Conservation (phyloP, 164 flowering plant genomes). For the Santalum album region DNA sequence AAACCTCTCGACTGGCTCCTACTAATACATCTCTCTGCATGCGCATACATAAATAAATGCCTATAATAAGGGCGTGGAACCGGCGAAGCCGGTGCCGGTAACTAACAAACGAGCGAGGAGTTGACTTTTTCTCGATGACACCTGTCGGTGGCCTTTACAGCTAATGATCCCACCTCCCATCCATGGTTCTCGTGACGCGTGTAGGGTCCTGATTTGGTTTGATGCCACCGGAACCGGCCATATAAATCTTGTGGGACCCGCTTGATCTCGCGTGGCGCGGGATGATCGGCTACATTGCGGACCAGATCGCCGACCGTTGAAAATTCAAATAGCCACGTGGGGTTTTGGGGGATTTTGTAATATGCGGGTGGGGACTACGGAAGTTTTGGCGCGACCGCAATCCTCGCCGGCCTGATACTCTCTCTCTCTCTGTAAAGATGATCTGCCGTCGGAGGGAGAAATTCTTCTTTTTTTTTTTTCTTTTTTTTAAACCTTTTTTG, state of each 20-base stretch:
- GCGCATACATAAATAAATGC: slow-evolving; percentile 7
- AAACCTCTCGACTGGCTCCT: neutral
- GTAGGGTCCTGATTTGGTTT: slow-evolving; percentile 4
- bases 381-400: too few species aligned
- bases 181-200: slow-evolving; percentile 5
- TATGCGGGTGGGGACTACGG: neutral
- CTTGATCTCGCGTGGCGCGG: neutral
- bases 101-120: neutral
- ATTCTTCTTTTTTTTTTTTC: too few species aligned
- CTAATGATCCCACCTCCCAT: neutral
- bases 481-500: too few species aligned
- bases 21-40: neutral
- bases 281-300: slow-evolving; percentile 8
- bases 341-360: neutral
- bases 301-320: slow-evolving; percentile 12
- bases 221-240: slow-evolving; percentile 7
- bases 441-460: too few species aligned
- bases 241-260: neutral
- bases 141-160: slow-evolving; percentile 12
- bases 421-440: too few species aligned
- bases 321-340: slow-evolving; percentile 6
- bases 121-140: neutral
- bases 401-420: too few species aligned
- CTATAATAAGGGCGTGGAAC: slow-evolving; percentile 19
- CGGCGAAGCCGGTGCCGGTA: slow-evolving; percentile 12